A percentile compares a stretch with the other conserved stretches of the same genome.
Evolutionary conservation across 345 rosid species (phyloP).

Genomic region (Hypericum androsaemum): DNA sequence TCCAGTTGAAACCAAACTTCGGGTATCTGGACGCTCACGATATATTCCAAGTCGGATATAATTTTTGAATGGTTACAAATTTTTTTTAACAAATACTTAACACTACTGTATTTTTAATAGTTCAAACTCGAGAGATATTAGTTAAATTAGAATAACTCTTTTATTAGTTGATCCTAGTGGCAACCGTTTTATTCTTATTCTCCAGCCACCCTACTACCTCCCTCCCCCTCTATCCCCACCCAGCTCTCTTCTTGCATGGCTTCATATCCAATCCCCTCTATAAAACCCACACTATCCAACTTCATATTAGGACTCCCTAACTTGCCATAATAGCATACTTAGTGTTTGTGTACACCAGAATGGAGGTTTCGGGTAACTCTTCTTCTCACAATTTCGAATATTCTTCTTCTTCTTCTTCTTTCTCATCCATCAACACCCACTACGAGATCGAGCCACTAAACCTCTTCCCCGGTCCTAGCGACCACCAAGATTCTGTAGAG

Average conservation of each 20-base stretch:
- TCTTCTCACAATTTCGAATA: conserved; percentile 8
- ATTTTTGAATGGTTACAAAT: no score
- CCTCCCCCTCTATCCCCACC: conserved; percentile 17
- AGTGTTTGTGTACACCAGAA: not conserved
- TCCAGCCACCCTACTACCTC: conserved; percentile 41
- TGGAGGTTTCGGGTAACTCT: conserved; percentile 25
- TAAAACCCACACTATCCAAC: conserved; percentile 12
- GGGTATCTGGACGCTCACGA: no score
- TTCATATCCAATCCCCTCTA: conserved; percentile 1
- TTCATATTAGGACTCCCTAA: conserved; percentile 1
- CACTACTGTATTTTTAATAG: no score
- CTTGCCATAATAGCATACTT: conserved; percentile 10
- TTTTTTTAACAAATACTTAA: no score
- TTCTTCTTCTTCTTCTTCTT: conserved; percentile 19
- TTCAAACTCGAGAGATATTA: no score
- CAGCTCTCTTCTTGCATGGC: conserved; percentile 9
- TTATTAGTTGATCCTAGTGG: no score
- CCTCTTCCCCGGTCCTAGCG: conserved; percentile 33
- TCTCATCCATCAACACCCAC: conserved; percentile 17
- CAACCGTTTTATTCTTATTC: conserved; percentile 12
- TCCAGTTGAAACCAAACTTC: not conserved
- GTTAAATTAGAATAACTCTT: no score
- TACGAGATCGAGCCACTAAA: conserved; percentile 30
- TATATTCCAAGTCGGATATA: no score
- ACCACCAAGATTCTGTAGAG: not conserved